These are phyloP conservation scores for Aspergillus hiratsukae DNA, from an alignment of 2,329 filamentous ascomycete species.

Conservation along the genomic window DNA sequence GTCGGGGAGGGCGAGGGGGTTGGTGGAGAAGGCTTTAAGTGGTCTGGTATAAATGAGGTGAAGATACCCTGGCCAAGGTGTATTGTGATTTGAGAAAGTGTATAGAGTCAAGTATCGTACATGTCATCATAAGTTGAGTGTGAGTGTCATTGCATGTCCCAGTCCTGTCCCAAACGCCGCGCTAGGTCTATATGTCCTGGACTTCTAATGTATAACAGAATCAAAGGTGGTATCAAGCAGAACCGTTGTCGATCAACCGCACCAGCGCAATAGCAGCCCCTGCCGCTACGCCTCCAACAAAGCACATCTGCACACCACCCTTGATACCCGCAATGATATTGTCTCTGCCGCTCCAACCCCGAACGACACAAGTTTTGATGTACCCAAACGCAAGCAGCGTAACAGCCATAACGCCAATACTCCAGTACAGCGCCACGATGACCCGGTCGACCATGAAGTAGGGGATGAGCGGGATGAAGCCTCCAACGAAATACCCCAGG, in stretches of 20 bases:
- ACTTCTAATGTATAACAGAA: not conserved
- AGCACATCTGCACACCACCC: constrained; percentile 60
- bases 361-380: constrained; percentile 43
- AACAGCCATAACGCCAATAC: constrained; percentile 40
- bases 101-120: not conserved
- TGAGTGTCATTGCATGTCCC: not conserved
- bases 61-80: not conserved
- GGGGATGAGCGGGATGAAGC: constrained; percentile 65
- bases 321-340: constrained; percentile 52
- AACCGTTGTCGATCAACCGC: constrained; percentile 46
- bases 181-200: not conserved
- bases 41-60: constrained; percentile 12
- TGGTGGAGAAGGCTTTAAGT: constrained; percentile 62
- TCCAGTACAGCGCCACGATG: constrained; percentile 47
- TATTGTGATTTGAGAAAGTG: not conserved
- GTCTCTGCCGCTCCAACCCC: constrained; percentile 40
- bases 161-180: not conserved
- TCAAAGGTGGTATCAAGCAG: constrained; percentile 5
- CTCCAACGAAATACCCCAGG: constrained; percentile 65
- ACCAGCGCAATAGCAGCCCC: constrained; percentile 63
- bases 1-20: constrained; percentile 56
- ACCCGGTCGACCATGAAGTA: constrained; percentile 58
- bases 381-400: constrained; percentile 41
- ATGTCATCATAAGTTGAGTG: not conserved
- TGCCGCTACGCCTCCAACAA: constrained; percentile 62